These are phyloP conservation scores for Candida silvatica DNA, from an alignment of 805 yeast genomes.

Conservation along the genomic window DNA sequence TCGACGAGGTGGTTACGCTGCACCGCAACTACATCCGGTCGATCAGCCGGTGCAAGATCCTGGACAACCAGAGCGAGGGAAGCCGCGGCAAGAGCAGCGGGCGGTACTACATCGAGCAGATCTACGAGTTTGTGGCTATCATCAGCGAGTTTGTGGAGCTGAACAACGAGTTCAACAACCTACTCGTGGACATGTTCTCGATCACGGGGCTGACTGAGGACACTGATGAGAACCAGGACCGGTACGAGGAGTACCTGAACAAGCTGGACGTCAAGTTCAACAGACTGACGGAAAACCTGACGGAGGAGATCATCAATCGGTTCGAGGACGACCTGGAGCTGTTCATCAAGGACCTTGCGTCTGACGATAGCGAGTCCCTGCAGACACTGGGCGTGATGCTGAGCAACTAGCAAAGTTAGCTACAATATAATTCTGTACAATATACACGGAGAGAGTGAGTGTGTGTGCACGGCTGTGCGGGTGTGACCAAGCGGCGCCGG, in stretches of 20 bases:
- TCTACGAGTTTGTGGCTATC: conserved; percentile 27
- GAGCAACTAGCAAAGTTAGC: background rate
- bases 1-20: conserved; percentile 38
- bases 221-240: conserved; percentile 14
- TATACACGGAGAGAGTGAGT: no score
- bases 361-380: conserved; percentile 41
- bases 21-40: conserved; percentile 27
- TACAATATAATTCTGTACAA: no score
- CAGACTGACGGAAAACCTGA: conserved; percentile 31
- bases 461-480: no score
- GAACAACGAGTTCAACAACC: conserved; percentile 28
- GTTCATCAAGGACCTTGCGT: conserved; percentile 42
- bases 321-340: conserved; percentile 31
- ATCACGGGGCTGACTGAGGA: conserved; percentile 12
- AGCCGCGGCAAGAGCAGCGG: conserved; percentile 30
- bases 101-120: conserved; percentile 31
- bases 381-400: conserved; percentile 33
- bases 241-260: conserved; percentile 14
- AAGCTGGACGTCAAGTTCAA: conserved; percentile 22
- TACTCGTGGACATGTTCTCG: conserved; percentile 26
- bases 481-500: no score
- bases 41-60: conserved; percentile 28
- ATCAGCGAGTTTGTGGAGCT: conserved; percentile 31
- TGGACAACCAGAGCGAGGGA: conserved; percentile 16
- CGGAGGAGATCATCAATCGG: conserved; percentile 28